Evolutionary conservation across 768 basidiomycete species (phyloP), one percentile per base, ranked within the genome.

Genomic region (Leccinum uliginosum): DNA sequence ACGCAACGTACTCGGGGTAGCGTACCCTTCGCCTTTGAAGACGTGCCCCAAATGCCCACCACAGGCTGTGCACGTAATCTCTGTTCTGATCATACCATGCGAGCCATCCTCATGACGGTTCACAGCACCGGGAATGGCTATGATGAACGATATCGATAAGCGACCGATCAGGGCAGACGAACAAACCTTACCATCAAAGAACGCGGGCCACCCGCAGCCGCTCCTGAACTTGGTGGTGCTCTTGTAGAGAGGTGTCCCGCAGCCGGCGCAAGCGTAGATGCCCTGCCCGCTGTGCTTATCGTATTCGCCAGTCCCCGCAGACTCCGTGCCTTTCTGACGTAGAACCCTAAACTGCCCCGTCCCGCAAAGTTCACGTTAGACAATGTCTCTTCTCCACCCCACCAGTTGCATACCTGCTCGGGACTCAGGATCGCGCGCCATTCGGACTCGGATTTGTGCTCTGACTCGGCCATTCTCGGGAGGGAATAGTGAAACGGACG

Each of bases 171-270:
- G 10, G 34, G 21, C 27, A 7, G 14, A 32, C 7, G n/a, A n/a
- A 9, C 56, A 21, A 23, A 9, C 63, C 74, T 55, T 59, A 89
- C 89, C 89, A 68, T 96, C 94, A 68, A 88, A 98, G 80, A 97
- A 98, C 1, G 94, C 92, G n/a, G 95, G 94, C 94, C 94, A 98
- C 23, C 94, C 94, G 65, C 92, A 96, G 8, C 93, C 92, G 57
- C 91, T 93, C 64, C 88, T 80, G 73, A 96, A 97, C 74, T 97
- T 97, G 61, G 92, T 93, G 26, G 77, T 78, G 65, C 89, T 91
- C 78, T 86, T 91, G 77, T 96, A 97, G 50, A 97, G 74, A 1
- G 93, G 87, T 3, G 91, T 84, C 34, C 78, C 79, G 71, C 93
- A 96, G 8, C 82, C 94, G 9, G 84, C 87, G 66, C 93, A 95